Evolutionary conservation across 306 rosid genomes (phyloP), one percentile per base, ranked within the genome.

Genomic region (Abrus precatorius): DNA sequence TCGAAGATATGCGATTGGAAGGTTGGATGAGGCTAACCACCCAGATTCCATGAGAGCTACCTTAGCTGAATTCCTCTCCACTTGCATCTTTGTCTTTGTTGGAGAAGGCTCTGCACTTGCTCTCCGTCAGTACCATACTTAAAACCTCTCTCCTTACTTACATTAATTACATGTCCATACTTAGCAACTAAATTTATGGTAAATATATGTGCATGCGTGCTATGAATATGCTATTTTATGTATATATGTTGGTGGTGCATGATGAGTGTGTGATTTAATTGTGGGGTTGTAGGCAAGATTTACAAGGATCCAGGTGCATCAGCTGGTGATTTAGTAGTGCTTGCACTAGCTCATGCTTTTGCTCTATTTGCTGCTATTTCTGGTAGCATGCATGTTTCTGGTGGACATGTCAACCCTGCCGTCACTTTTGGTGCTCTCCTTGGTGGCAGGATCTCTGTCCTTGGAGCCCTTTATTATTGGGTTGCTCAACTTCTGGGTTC

Each of bases 91-190:
- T 65, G 98, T 94, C 50, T 94, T 94, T 34, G 91, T 89, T 3
- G 97, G 92, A 50, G 96, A 92, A 92, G 98, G 98, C 88, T 92
- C 96, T 7, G 33, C 80, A 27, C 97, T 94, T 20, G 92, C 94
- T 48, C 86, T 92, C 9, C 83, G 98, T 89, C 71, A 4, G 67
- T 48, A 5, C 27, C 40, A 36, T 36, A 36, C 2, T 4, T 20
- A 20, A 20, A 20, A 20, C 20, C 20, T 20, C 20, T 20, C 20
- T 20, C 20, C 20, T 20, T 20, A 20, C 0, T 20, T 20, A 20
- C 20, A 20, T 20, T 20, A 20, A 36, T 36, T 36, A 36, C 40
- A 36, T 20, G 20, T 36, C 2, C 40, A 36, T 36, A 4, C 40
- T 36, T 36, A 36, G 4, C 40, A 2, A 36, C 40, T 44, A 44